Evolutionary conservation across 2,329 filamentous ascomycete species (phyloP), one percentile per base, ranked within the genome.

Genomic region (Niveomyces coronatus): DNA sequence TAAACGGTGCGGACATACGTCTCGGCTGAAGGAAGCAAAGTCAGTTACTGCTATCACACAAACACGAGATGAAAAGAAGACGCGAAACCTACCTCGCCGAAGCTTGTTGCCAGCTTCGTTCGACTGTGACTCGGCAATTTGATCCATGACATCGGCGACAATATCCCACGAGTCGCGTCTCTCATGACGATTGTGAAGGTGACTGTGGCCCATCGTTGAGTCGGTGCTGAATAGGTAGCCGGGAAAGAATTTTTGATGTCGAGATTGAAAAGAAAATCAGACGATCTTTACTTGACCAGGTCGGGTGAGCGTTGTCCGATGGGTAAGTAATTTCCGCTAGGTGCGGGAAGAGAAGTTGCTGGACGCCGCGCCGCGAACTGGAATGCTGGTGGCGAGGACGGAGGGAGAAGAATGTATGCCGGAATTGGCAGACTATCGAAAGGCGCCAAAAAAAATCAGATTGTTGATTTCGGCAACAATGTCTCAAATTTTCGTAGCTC

Each of bases 1-100:
- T 62, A 67, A 15, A 68, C 55, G 14, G 61, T 64, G 11, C 49
- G 50, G 23, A 58, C 47, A 29, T 27, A 39, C 17, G 22, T 39
- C 33, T 36, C 26, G 24, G 36, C 28, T 36, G 22, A 4, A 14
- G 5, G 19, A 6, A 10, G 7, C 9, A 7, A n/a, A n/a, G 15
- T 39, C 30, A 39, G 31, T 34, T n/a, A 28, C 11, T 7, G 11
- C 22, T 11, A 24, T 7, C 22, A 24, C 11, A 7, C 7, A 11
- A 24, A 11, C 22, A 11, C 22, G 22, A 24, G 22, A 24, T 24
- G 11, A 11, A 7, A 11, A 19, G 4, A 18, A 4, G 23, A 15
- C 13, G 10, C 17, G 19, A 19, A 3, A 19, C 37, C 29, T 39
- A 39, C 37, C 37, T 39, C 37, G 22, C 14, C 24, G 31, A 5